These are phyloP conservation scores for Aegilops speltoides DNA, from an alignment of 176 grass and related monocot genomes.

Conservation along the genomic window DNA sequence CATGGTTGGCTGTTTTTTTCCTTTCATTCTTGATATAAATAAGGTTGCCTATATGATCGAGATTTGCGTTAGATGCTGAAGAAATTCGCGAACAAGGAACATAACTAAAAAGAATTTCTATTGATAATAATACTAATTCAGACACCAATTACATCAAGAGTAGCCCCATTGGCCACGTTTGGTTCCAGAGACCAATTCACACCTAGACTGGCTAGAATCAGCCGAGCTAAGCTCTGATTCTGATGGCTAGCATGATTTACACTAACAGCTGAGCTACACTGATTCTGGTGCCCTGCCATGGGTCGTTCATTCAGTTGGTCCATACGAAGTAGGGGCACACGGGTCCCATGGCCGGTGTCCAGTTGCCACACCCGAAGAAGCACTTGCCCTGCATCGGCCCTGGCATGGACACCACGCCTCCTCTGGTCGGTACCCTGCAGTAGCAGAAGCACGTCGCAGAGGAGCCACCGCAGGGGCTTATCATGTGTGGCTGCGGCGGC, in stretches of 20 bases:
- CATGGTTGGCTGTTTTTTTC: neutral
- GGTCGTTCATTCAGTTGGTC: neutral
- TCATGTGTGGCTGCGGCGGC: too few species aligned
- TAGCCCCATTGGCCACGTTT: neutral
- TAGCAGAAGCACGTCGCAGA: slow-evolving; percentile 25
- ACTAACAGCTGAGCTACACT: neutral
- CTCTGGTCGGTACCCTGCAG: slow-evolving; percentile 43
- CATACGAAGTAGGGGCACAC: slow-evolving; percentile 50
- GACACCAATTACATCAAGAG: neutral
- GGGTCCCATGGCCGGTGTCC: slow-evolving; percentile 40
- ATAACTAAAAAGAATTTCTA: too few species aligned
- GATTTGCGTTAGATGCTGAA: neutral
- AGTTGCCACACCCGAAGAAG: slow-evolving; percentile 54
- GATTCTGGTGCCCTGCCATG: neutral
- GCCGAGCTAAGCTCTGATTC: neutral
- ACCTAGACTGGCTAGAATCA: neutral
- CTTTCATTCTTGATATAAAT: too few species aligned
- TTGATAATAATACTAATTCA: too few species aligned
- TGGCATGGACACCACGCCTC: slow-evolving; percentile 13
- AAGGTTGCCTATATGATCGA: too few species aligned
- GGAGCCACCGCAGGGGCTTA: neutral
- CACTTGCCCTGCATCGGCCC: neutral
- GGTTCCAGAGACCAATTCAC: neutral
- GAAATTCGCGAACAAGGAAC: neutral
- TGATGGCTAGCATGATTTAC: neutral